Percentiles rank a stretch among this genome's conserved stretches.
Evolutionary conservation across 2,329 filamentous ascomycete genomes (phyloP).

Genomic region (Fusarium nanum): DNA sequence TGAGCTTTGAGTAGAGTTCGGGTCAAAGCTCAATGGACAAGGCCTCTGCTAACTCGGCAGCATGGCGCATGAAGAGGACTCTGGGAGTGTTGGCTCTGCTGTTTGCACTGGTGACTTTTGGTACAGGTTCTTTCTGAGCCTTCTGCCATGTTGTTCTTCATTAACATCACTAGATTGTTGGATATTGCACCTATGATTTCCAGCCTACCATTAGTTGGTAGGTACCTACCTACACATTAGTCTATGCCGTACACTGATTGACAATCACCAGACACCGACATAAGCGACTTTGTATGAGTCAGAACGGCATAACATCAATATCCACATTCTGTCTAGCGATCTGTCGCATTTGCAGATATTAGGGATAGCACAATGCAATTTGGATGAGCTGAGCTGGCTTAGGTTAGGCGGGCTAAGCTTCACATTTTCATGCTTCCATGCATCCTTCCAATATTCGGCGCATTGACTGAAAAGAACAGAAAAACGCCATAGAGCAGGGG

Average conservation of each 20-base stretch:
- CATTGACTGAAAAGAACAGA: constrained; percentile 9
- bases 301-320: background rate
- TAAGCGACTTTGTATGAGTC: constrained; percentile 4
- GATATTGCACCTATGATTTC: constrained; percentile 6
- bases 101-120: background rate
- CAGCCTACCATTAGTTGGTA: background rate
- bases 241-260: background rate
- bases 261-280: background rate
- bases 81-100: background rate
- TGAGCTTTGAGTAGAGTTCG: background rate
- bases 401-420: background rate
- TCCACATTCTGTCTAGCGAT: constrained; percentile 7
- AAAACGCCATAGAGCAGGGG: constrained; percentile 9
- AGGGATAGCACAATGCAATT: constrained; percentile 16
- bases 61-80: background rate
- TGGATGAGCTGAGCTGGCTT: constrained; percentile 6
- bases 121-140: background rate
- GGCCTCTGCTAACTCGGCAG: background rate
- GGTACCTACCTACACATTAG: background rate
- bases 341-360: constrained; percentile 34
- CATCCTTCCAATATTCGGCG: constrained; percentile 37
- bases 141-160: background rate
- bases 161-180: background rate
- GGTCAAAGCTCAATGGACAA: background rate
- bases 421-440: constrained; percentile 32